Conservation (phyloP, 192 early-diverging fungal genomes). For the Coemansia sp. region DNA sequence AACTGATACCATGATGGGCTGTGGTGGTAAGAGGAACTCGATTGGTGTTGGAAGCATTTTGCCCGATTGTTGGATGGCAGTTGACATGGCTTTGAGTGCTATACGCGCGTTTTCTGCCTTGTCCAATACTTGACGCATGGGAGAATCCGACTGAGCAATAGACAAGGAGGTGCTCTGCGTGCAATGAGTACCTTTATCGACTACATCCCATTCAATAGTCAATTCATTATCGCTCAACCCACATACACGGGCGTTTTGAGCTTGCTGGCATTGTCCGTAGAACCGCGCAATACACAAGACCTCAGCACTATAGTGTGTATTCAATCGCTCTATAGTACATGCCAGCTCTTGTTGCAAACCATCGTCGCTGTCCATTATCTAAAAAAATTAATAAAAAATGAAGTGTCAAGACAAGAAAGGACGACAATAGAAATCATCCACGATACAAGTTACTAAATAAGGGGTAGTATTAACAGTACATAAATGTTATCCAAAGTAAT, state of each 20-base stretch:
- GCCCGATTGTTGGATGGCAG: neutral
- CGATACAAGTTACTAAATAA: neutral
- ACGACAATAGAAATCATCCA: neutral
- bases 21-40: neutral
- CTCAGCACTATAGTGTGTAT: neutral
- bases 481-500: slow-evolving; percentile 26
- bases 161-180: neutral
- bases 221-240: neutral
- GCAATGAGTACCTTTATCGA: neutral
- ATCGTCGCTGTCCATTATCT: neutral
- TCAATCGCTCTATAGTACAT: neutral
- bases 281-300: neutral
- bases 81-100: neutral
- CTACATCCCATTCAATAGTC: neutral
- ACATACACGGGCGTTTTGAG: neutral
- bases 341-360: neutral
- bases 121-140: neutral
- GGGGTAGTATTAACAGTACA: neutral
- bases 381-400: too few species aligned
- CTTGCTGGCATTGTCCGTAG: neutral
- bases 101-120: neutral
- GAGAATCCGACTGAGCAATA: neutral
- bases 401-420: neutral
- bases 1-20: neutral
- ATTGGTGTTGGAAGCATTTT: neutral